A percentile compares a stretch with the other conserved stretches of the same genome.
phyloP scores from a whole-genome alignment of 1,284 basidiomycete species.

The Moesziomyces antarcticus region DNA sequence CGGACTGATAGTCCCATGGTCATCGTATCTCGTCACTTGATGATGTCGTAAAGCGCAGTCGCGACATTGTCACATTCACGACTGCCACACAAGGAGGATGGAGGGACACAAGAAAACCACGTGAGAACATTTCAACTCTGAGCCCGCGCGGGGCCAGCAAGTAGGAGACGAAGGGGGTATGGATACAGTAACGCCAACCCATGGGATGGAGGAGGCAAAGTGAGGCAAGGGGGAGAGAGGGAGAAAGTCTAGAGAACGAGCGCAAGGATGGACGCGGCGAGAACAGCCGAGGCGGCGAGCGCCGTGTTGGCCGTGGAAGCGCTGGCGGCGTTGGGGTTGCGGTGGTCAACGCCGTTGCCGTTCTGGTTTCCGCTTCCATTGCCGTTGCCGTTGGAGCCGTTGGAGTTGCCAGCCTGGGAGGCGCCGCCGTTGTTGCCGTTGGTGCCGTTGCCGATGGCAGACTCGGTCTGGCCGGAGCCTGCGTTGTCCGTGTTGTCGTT shows the following conservation, averaged over 20 bases:
- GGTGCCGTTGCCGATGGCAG: constrained; percentile 33
- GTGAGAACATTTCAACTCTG: constrained; percentile 17
- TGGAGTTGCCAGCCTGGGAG: constrained; percentile 11
- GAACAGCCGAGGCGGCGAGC: constrained; percentile 6
- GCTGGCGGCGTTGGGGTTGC: constrained; percentile 16
- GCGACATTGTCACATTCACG: not conserved
- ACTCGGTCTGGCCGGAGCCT: constrained; percentile 24
- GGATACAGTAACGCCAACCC: constrained; percentile 20
- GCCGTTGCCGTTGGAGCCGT: constrained; percentile 6
- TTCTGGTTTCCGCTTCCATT: constrained; percentile 6
- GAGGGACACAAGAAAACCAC: not conserved
- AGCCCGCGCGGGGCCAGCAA: constrained; percentile 41
- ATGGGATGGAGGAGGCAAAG: not conserved
- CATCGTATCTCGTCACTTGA: no score
- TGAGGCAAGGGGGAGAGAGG: not conserved
- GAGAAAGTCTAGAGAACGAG: constrained; percentile 14
- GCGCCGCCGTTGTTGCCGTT: constrained; percentile 33
- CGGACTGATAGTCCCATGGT: constrained; percentile 8
- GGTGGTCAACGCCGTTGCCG: constrained; percentile 26
- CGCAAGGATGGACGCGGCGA: constrained; percentile 9
- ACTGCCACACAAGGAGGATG: not conserved
- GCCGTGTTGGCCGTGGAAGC: not conserved
- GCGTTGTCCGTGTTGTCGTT: constrained; percentile 35
- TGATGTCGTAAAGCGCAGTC: not conserved
- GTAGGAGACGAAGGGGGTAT: constrained; percentile 10